Evolutionary conservation across 2,329 filamentous ascomycete genomes (phyloP), one percentile per base, ranked within the genome.

Genomic region (Stylonectria norvegica): DNA sequence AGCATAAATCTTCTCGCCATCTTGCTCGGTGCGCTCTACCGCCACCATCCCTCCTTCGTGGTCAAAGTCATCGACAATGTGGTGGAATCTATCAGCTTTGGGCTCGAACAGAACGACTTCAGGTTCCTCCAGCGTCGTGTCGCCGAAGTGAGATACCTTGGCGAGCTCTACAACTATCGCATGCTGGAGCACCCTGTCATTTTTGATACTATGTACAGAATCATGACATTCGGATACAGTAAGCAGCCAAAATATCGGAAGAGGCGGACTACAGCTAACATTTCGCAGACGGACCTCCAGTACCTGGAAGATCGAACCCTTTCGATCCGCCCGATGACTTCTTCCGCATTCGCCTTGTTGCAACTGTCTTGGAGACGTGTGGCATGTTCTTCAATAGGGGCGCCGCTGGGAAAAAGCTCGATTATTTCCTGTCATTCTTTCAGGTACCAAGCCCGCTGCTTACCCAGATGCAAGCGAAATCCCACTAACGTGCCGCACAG

Each of bases 381-480:
- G 93, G 94, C 39, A 85, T 94, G 64, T 98, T 91, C 69, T 98
- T 96, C 57, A 93, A 93, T 63, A 85, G 91, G 55, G 93, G 94
- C 6, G 82, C 85, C 30, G 87, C 90, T 2, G 94, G 90, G 64
- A 97, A 97, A 73, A 98, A 97, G 67, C 77, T 98, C 8, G 93
- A 98, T 59, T 97, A 95, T 64, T 98, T 97, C 66, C 72, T 98
- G 45, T 91, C 86, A 0, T 97, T 97, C 66, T 89, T 98, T 56
- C 90, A 95, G 72, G 81, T 84, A 61, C 35, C n/a, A 56, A 17
- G 3, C 28, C 8, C 16, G 14, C 19, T 14, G 14, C 15, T 32
- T 12, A 17, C 5, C 5, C 4, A 32, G 14, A n/a, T 18, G 16
- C 16, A 15, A 16, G 18, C 16, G 6, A 5, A 10, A 5, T 12